These are phyloP conservation scores for Saccharomycopsis fibuligera DNA, from an alignment of 805 yeast species.

Conservation along the genomic window DNA sequence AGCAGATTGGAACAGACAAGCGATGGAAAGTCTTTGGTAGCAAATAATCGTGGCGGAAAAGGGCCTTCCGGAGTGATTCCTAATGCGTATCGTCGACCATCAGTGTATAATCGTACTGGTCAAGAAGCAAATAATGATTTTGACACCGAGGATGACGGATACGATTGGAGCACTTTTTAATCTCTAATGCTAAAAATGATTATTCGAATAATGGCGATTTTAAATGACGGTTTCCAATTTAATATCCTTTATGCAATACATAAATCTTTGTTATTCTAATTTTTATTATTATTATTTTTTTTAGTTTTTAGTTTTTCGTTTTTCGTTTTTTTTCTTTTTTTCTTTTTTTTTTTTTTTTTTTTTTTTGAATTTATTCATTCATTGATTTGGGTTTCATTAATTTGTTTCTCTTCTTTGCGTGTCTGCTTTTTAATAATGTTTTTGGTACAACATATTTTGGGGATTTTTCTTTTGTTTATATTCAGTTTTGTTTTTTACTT, in stretches of 20 bases:
- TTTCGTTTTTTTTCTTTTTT: background rate
- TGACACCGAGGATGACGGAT: slow-evolving; percentile 14
- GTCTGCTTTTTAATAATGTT: background rate
- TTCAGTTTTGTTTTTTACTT: background rate
- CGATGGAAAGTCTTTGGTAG: no score
- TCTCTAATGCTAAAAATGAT: background rate
- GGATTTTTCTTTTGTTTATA: background rate
- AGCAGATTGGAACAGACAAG: no score
- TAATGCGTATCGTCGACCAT: no score
- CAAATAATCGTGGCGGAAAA: no score
- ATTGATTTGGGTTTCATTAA: background rate
- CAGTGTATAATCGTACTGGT: no score
- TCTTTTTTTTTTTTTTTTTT: no score
- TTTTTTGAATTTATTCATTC: no score
- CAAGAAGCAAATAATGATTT: slow-evolving; percentile 1
- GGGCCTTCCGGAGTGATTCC: no score
- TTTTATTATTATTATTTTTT: no score
- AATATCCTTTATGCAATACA: no score
- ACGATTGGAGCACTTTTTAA: slow-evolving; percentile 20
- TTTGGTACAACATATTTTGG: background rate
- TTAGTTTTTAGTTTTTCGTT: no score
- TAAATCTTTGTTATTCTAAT: background rate
- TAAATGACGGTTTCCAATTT: no score
- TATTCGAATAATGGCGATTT: background rate
- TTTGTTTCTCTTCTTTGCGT: background rate